A percentile compares a stretch with the other conserved stretches of the same genome.
These are phyloP conservation scores for Cordyceps cateniannulata DNA, from an alignment of 2,329 filamentous ascomycete species.

Conservation along the genomic window DNA sequence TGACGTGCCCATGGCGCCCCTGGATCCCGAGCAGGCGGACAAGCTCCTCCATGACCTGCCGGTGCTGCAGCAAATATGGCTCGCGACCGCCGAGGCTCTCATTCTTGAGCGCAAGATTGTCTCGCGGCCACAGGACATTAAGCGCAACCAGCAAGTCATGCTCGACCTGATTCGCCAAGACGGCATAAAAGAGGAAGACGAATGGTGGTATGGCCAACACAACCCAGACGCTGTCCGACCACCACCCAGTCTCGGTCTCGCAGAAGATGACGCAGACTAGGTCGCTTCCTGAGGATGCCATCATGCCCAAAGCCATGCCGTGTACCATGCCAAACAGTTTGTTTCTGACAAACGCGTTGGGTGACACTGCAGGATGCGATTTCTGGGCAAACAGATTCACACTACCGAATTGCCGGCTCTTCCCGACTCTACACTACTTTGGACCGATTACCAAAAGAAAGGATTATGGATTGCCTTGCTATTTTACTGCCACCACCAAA, in stretches of 20 bases:
- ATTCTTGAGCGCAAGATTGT: conserved; percentile 56
- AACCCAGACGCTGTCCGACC: conserved; percentile 50
- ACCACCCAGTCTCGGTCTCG: conserved; percentile 41
- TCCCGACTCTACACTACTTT: background rate
- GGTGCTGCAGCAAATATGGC: conserved; percentile 53
- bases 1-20: conserved; percentile 55
- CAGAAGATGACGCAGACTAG: conserved; percentile 44
- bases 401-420: background rate
- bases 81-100: conserved; percentile 55
- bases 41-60: conserved; percentile 50
- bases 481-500: background rate
- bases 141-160: conserved; percentile 56
- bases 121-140: conserved; percentile 51
- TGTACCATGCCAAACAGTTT: conserved; percentile 6
- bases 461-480: background rate
- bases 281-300: conserved; percentile 5
- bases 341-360: background rate
- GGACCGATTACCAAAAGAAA: background rate
- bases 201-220: conserved; percentile 54
- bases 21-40: conserved; percentile 44
- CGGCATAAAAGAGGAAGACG: conserved; percentile 51
- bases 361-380: background rate
- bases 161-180: conserved; percentile 59
- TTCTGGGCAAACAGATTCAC: background rate
- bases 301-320: background rate